Percentiles rank a stretch among this genome's conserved stretches.
phyloP scores from a whole-genome alignment of 108 stramenopile species.

The Cyclotella atomus region DNA sequence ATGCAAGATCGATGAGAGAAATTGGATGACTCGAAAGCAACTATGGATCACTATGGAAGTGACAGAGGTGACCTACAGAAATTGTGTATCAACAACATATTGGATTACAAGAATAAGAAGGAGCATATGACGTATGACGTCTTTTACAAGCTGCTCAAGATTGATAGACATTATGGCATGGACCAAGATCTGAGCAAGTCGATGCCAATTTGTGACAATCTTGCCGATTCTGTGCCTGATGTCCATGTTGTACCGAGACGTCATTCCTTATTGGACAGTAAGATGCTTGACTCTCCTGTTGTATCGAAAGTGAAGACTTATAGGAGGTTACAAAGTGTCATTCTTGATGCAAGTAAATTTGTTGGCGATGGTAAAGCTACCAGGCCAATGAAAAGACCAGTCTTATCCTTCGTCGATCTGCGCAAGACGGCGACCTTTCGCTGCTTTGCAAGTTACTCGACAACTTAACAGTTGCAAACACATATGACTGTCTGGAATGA shows the following conservation, averaged over 20 bases:
- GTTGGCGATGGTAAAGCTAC: background rate
- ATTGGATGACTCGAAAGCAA: constrained; percentile 60
- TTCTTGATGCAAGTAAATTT: constrained; percentile 8
- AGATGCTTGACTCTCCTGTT: background rate
- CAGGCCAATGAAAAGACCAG: background rate
- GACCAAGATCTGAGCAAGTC: background rate
- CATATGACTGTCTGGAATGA: too few species aligned
- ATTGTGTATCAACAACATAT: constrained; percentile 22
- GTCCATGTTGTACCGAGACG: background rate
- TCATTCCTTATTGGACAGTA: background rate
- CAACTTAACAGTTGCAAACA: too few species aligned
- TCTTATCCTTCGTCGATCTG: background rate
- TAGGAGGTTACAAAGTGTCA: background rate
- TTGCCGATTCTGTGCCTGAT: background rate
- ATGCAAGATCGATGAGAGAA: constrained; percentile 73
- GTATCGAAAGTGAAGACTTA: constrained; percentile 8
- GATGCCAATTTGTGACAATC: background rate
- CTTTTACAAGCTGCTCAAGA: constrained; percentile 27
- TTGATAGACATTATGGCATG: background rate
- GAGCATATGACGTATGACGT: constrained; percentile 33
- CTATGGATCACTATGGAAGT: constrained; percentile 45
- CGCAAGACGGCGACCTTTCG: too few species aligned
- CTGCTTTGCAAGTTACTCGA: too few species aligned
- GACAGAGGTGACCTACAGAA: constrained; percentile 12
- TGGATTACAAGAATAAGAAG: constrained; percentile 26